A percentile compares a stretch with the other conserved stretches of the same genome.
Evolutionary conservation across 306 rosid genomes (phyloP).

Genomic region (Vicia villosa): DNA sequence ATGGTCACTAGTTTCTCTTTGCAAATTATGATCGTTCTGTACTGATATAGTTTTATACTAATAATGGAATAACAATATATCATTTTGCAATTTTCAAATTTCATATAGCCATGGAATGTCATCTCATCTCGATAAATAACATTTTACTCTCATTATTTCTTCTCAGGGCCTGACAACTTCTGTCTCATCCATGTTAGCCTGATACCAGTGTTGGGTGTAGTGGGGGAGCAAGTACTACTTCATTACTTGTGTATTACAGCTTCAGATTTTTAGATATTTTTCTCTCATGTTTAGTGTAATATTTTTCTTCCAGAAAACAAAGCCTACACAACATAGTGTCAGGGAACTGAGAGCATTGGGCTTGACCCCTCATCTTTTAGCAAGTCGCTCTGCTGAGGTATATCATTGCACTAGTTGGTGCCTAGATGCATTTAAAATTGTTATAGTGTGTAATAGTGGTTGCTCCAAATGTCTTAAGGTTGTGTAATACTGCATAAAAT

Average conservation of each 20-base stretch:
- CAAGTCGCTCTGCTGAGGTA: constrained; percentile 97
- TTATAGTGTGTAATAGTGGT: constrained; percentile 14
- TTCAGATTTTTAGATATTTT: constrained; percentile 19
- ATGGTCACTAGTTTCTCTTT: neutral
- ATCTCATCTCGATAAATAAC: constrained; percentile 29
- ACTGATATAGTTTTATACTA: constrained; percentile 7
- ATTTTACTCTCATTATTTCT: constrained; percentile 37
- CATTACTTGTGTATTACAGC: constrained; percentile 32
- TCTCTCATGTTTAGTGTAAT: constrained; percentile 34
- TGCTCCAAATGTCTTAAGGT: constrained; percentile 17
- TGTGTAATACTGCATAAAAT: constrained; percentile 10
- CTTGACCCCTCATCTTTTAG: constrained; percentile 92
- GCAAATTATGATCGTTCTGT: neutral
- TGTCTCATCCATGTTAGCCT: constrained; percentile 98
- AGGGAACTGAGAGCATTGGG: constrained; percentile 96
- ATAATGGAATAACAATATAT: neutral
- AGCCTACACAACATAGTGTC: constrained; percentile 96
- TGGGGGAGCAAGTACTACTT: constrained; percentile 92
- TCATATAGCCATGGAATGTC: constrained; percentile 18
- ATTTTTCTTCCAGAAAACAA: constrained; percentile 75
- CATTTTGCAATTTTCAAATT: neutral
- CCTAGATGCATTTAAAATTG: constrained; percentile 29
- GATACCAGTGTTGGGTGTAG: constrained; percentile 91
- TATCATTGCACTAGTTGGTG: constrained; percentile 20
- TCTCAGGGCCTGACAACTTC: constrained; percentile 85